phyloP scores from a whole-genome alignment of 305 asterid genomes.

The Euphrasia arctica region DNA sequence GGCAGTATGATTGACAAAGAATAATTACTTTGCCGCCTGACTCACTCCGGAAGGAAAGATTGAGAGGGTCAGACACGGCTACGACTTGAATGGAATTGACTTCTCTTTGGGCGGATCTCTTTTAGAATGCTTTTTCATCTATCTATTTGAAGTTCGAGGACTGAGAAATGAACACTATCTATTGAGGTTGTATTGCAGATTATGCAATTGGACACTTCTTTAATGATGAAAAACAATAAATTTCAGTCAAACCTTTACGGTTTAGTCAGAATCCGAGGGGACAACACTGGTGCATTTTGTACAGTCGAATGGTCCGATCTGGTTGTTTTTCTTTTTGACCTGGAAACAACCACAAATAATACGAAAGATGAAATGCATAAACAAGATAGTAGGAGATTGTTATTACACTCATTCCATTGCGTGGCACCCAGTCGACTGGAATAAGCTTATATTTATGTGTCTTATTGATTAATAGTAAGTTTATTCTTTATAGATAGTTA shows the following conservation, averaged over 20 bases:
- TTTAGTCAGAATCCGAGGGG: slow-evolving; percentile 40
- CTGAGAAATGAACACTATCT: too few species aligned
- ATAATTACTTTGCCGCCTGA: too few species aligned
- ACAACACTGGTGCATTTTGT: slow-evolving; percentile 53
- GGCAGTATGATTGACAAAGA: too few species aligned
- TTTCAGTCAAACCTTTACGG: background rate
- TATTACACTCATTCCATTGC: slow-evolving; percentile 5
- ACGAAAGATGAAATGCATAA: slow-evolving; percentile 20
- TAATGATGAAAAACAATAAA: background rate
- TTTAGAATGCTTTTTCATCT: too few species aligned
- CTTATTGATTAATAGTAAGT: background rate
- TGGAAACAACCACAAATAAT: slow-evolving; percentile 32
- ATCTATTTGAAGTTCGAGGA: too few species aligned
- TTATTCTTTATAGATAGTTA: background rate
- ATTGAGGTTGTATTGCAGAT: too few species aligned
- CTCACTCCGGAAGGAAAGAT: too few species aligned
- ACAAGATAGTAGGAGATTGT: background rate
- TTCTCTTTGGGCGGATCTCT: too few species aligned
- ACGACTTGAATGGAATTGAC: too few species aligned
- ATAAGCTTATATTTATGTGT: background rate
- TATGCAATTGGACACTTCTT: too few species aligned
- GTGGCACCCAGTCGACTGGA: background rate
- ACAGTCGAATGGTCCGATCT: slow-evolving; percentile 84
- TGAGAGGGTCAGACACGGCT: too few species aligned
- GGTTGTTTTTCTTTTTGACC: slow-evolving; percentile 77